A percentile compares a stretch with the other conserved stretches of the same genome.
phyloP scores from a whole-genome alignment of 2,329 filamentous ascomycete genomes.

The Parastagonospora avenae region DNA sequence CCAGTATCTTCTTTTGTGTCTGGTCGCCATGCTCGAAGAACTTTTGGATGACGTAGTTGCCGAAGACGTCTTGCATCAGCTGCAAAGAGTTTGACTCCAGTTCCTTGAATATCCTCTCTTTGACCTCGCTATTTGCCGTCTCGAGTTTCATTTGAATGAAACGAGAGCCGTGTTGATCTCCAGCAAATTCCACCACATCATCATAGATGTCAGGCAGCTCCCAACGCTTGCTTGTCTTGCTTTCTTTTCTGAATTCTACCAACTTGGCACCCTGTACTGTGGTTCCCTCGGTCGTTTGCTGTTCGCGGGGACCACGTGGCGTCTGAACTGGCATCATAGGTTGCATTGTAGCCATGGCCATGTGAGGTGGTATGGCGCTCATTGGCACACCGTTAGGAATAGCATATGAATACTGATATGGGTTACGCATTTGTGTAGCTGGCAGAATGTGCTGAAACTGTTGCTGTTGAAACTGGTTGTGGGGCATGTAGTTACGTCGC shows the following conservation, averaged over 20 bases:
- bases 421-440: conserved; percentile 41
- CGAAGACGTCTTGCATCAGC: conserved; percentile 95
- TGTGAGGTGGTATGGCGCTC: conserved; percentile 39
- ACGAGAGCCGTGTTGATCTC: conserved; percentile 92
- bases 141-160: conserved; percentile 95
- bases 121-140: conserved; percentile 93
- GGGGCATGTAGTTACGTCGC: conserved; percentile 40
- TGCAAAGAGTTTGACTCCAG: conserved; percentile 83
- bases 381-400: conserved; percentile 45
- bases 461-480: conserved; percentile 39
- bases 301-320: conserved; percentile 55
- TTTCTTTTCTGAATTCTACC: conserved; percentile 78
- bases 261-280: conserved; percentile 73
- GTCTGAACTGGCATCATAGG: conserved; percentile 47
- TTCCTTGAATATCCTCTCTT: conserved; percentile 86
- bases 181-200: conserved; percentile 91
- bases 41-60: conserved; percentile 98
- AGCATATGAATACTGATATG: conserved; percentile 44
- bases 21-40: conserved; percentile 96
- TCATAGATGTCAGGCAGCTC: conserved; percentile 88
- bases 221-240: conserved; percentile 74
- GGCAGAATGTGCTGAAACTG: conserved; percentile 44
- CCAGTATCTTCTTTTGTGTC: conserved; percentile 85
- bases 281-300: conserved; percentile 57
- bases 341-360: conserved; percentile 42